Evolutionary conservation across 495 filamentous ascomycete species (phyloP), one percentile per base, ranked within the genome.

Genomic region (Lepidopterella palustris): DNA sequence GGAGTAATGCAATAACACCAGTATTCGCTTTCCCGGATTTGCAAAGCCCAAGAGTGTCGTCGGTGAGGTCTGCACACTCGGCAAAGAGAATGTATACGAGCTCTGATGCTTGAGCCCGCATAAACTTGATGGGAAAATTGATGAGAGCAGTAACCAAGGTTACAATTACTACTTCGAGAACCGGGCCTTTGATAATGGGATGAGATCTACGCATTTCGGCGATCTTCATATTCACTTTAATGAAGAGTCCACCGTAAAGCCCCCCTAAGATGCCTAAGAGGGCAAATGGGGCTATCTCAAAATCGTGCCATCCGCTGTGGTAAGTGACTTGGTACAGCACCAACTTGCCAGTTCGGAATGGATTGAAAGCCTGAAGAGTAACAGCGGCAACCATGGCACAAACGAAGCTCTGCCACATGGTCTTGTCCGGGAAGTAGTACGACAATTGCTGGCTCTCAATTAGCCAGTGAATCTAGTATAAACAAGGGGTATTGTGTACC

Each of bases 391-490:
- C 87, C 92, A 97, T 97, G 67, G 93, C 93, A 66, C 92, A 96
- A 18, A 98, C 93, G 74, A 98, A 97, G 70, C 90, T 95, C 70
- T 97, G 92, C 93, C 93, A 98, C 93, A 98, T 98, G 0, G 93
- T 96, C 71, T 97, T 97, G 68, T 98, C 93, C 1, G 93, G 93
- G 63, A 98, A 98, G 72, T 97, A 98, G 75, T 97, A 98, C 1
- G 90, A 95, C 11, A 98, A 75, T 80, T 97, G 92, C 81, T 83
- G 39, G 5, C 56, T 9, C 21, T 24, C 26, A 29, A 54, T 53
- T 51, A 53, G 65, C 31, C 9, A 71, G 23, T 35, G 5, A 23
- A 24, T 21, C 9, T 8, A 23, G 53, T 42, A 20, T 6, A 50
- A 28, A 52, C 25, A 9, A 13, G 20, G 4, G 57, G 13, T 4